phyloP scores from a whole-genome alignment of 306 rosid genomes.

The Rubus idaeus region DNA sequence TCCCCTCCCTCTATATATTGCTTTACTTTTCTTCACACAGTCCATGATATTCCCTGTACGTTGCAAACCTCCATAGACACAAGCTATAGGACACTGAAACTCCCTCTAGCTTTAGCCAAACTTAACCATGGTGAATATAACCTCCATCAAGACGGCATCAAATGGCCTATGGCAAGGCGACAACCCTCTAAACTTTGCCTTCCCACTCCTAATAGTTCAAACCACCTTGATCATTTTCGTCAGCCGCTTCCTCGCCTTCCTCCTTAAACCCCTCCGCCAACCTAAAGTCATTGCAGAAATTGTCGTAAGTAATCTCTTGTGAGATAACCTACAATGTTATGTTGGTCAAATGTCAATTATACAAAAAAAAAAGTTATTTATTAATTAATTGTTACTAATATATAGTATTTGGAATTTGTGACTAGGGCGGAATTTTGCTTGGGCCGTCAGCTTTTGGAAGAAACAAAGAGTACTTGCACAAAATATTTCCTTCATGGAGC shows the following conservation, averaged over 20 bases:
- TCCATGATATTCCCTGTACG: background rate
- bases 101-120: background rate
- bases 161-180: constrained; percentile 87
- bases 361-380: no score
- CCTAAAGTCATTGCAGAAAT: constrained; percentile 91
- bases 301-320: constrained; percentile 31
- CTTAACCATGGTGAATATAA: constrained; percentile 40
- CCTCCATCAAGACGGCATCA: constrained; percentile 63
- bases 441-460: constrained; percentile 81
- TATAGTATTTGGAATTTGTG: background rate
- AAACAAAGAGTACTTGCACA: constrained; percentile 45
- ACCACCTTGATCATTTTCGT: constrained; percentile 46
- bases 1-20: background rate
- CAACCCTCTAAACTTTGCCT: constrained; percentile 66
- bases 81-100: background rate
- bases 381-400: background rate
- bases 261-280: constrained; percentile 82
- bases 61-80: background rate
- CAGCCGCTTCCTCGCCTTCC: constrained; percentile 58
- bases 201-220: constrained; percentile 76
- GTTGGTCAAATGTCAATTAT: background rate
- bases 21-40: background rate
- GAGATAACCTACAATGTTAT: background rate
- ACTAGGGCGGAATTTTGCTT: constrained; percentile 75
- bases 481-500: constrained; percentile 70